Evolutionary conservation across 2,329 filamentous ascomycete species (phyloP), one percentile per base, ranked within the genome.

Genomic region (Trichoderma sp.): DNA sequence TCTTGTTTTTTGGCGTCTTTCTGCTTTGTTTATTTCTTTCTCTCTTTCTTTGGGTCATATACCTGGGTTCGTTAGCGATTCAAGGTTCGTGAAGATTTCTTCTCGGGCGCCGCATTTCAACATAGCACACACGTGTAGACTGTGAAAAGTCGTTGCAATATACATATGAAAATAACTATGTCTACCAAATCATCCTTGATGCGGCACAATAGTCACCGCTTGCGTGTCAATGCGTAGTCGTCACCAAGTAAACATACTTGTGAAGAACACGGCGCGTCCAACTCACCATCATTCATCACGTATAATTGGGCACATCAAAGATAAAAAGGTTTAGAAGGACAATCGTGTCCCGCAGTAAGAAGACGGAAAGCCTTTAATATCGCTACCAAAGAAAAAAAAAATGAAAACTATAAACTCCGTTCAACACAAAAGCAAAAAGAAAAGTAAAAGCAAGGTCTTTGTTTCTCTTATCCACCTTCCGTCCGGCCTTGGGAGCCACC

Each of bases 401-500:
- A 59, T 39, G 37, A 64, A 32, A 69, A 28, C 21, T 51, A 26
- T 4, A 4, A n/a, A 63, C 43, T 64, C 49, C 46, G n/a, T 37
- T 52, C 26, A 26, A 58, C 18, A 46, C 34, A 43, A 14, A 43
- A 24, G 37, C 14, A 46, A n/a, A 21, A 32, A 2, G 1, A 13
- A 28, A 64, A 54, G 5, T n/a, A 63, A 24, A 46, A 65, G 24
- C 49, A 64, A 43, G 14, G 21, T 61, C 49, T 64, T 51, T 65
- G 28, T 58, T 63, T 58, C 52, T 66, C 63, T 30, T 58, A 58
- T 67, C 46, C 68, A 61, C 68, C 26, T 54, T 66, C 58, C 26
- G 26, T 46, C 61, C 61, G 28, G 43, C 32, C 58, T 34, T 52
- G 43, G 16, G 7, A 24, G 16, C 60, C 32, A 54, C 49, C 21